Evolutionary conservation across 2,329 filamentous ascomycete species (phyloP).

Genomic region (Pseudogymnoascus sp.): DNA sequence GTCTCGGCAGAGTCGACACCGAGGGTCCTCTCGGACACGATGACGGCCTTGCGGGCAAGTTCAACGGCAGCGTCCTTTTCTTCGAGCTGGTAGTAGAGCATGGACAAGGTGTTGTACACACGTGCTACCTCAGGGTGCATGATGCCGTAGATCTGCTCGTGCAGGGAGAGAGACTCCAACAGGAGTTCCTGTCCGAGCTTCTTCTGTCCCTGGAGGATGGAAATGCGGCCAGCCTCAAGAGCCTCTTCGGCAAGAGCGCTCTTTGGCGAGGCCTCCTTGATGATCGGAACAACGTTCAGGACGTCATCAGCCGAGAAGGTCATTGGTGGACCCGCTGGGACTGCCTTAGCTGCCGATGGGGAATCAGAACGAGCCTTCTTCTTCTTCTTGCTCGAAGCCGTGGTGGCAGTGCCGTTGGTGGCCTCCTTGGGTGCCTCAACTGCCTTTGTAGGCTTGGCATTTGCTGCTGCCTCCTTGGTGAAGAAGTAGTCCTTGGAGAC

Average conservation of each 20-base stretch:
- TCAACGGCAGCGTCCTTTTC: conserved; percentile 95
- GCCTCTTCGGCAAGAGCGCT: conserved; percentile 91
- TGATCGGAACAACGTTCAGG: conserved; percentile 82
- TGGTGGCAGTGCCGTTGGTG: conserved; percentile 22
- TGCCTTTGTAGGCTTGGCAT: conserved; percentile 24
- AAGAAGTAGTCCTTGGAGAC: conserved; percentile 71
- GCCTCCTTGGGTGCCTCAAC: conserved; percentile 36
- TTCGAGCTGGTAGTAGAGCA: conserved; percentile 94
- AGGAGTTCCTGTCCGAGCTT: conserved; percentile 93
- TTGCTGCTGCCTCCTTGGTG: conserved; percentile 30
- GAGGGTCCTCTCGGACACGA: conserved; percentile 88
- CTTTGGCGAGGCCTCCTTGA: conserved; percentile 89
- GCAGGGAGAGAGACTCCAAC: conserved; percentile 88
- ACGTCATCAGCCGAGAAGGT: conserved; percentile 82
- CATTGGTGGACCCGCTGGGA: conserved; percentile 34
- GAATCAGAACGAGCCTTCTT: conserved; percentile 51
- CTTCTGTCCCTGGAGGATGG: conserved; percentile 89
- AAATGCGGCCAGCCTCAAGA: conserved; percentile 89
- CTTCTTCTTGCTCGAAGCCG: conserved; percentile 36
- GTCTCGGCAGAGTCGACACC: conserved; percentile 92
- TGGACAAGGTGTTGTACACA: conserved; percentile 89
- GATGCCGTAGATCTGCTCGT: conserved; percentile 98
- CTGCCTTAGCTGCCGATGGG: conserved; percentile 23
- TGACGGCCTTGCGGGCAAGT: conserved; percentile 90
- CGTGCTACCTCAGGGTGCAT: conserved; percentile 93